These are phyloP conservation scores for Neopestalotiopsis rosae DNA, from an alignment of 2,329 filamentous ascomycete species.

Conservation along the genomic window DNA sequence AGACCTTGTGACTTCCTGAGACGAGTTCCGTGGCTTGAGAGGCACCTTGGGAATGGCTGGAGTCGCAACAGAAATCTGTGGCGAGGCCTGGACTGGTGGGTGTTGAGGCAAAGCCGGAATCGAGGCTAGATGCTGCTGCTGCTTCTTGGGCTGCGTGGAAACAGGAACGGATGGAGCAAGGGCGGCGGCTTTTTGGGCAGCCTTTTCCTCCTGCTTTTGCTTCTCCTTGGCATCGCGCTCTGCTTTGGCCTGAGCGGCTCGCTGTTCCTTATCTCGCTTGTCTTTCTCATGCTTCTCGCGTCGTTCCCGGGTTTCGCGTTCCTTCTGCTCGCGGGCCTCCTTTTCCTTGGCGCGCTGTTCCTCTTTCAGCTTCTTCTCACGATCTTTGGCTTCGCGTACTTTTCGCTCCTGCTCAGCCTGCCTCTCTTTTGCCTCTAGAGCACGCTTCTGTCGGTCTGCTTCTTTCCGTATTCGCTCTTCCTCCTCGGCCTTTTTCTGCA, in stretches of 20 bases:
- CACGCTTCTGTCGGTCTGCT: constrained; percentile 77
- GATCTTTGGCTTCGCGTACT: constrained; percentile 77
- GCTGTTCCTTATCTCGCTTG: constrained; percentile 63
- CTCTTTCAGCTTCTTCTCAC: constrained; percentile 83
- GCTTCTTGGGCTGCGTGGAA: constrained; percentile 48
- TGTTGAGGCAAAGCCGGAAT: constrained; percentile 65
- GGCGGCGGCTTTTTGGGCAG: constrained; percentile 45
- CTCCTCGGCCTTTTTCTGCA: constrained; percentile 87
- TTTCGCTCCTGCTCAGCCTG: constrained; percentile 88
- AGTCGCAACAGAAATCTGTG: constrained; percentile 78
- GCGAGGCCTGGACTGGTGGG: constrained; percentile 69
- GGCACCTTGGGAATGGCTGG: constrained; percentile 86
- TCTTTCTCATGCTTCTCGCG: constrained; percentile 63
- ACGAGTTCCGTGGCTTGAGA: constrained; percentile 75
- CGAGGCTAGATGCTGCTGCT: constrained; percentile 46
- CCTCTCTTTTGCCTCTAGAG: constrained; percentile 84
- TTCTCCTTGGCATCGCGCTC: constrained; percentile 54
- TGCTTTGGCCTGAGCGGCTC: constrained; percentile 46
- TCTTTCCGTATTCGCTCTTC: constrained; percentile 87
- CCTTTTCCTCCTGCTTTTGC: constrained; percentile 50
- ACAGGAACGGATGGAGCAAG: constrained; percentile 42
- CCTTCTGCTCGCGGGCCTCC: constrained; percentile 73
- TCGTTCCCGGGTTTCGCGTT: constrained; percentile 65
- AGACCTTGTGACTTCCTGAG: constrained; percentile 76
- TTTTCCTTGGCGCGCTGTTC: constrained; percentile 82